Percentiles rank a stretch among this genome's conserved stretches.
Conservation (phyloP, 805 yeast genomes). For the Candida hungchunana region DNA sequence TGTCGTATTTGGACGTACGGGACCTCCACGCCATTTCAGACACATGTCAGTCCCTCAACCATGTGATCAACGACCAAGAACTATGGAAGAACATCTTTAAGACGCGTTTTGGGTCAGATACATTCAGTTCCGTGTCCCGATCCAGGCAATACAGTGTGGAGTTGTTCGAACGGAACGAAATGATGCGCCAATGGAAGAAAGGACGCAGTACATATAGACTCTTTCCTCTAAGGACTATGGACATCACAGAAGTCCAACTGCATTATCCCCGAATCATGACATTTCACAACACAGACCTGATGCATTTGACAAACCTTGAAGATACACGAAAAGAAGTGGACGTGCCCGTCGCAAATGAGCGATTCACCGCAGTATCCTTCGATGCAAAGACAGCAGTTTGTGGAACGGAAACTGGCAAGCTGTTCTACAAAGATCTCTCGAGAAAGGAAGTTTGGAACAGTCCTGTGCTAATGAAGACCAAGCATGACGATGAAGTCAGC, state of each 20-base stretch:
- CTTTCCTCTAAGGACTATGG: conserved; percentile 4
- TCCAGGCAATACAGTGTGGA: conserved; percentile 33
- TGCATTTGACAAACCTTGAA: conserved; percentile 15
- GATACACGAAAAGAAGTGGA: conserved; percentile 15
- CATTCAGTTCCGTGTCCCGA: conserved; percentile 36
- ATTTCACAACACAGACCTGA: conserved; percentile 17
- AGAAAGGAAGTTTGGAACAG: conserved; percentile 17
- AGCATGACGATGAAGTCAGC: conserved; percentile 14
- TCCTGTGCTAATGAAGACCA: conserved; percentile 5
- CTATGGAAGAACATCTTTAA: conserved; percentile 38
- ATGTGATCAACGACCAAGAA: conserved; percentile 36
- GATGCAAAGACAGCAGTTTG: conserved; percentile 14
- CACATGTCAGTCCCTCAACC: conserved; percentile 28
- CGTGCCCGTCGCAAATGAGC: conserved; percentile 19
- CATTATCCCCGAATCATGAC: conserved; percentile 17
- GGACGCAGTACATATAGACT: conserved; percentile 1
- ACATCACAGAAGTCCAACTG: conserved; percentile 10
- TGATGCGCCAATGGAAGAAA: conserved; percentile 20
- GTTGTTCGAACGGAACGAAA: conserved; percentile 27
- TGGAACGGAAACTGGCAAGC: conserved; percentile 20
- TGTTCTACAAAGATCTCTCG: conserved; percentile 15
- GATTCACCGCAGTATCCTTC: conserved; percentile 15
- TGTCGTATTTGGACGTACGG: conserved; percentile 33
- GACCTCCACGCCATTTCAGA: conserved; percentile 32
- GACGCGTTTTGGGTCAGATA: conserved; percentile 25